Evolutionary conservation across 345 rosid species (phyloP).

Genomic region (Hibiscus tridactylites): DNA sequence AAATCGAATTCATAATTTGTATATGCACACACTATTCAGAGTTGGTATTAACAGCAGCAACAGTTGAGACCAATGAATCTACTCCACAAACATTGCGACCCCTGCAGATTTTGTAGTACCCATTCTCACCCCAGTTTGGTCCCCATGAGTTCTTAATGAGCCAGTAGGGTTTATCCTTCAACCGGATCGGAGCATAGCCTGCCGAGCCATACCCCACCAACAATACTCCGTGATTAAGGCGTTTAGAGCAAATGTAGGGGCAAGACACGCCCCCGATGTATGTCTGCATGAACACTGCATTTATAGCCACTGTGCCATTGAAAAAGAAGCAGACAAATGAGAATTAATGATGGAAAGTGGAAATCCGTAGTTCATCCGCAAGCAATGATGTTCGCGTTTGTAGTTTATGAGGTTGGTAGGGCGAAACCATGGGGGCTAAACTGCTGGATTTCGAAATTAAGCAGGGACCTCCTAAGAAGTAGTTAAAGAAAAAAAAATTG

Average conservation of each 20-base stretch:
- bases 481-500: too few species aligned
- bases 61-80: constrained; percentile 85
- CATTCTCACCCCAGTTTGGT: constrained; percentile 78
- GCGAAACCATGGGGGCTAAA: too few species aligned
- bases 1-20: too few species aligned
- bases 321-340: not conserved
- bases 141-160: constrained; percentile 97
- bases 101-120: constrained; percentile 83
- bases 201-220: constrained; percentile 81
- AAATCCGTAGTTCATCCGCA: not conserved
- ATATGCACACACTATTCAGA: constrained; percentile 15
- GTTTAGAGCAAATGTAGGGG: constrained; percentile 73
- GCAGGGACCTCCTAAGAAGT: too few species aligned
- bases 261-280: constrained; percentile 87
- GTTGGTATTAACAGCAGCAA: constrained; percentile 45
- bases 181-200: constrained; percentile 66
- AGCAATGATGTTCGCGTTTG: not conserved
- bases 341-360: not conserved
- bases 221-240: constrained; percentile 82
- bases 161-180: constrained; percentile 91
- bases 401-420: too few species aligned
- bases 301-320: constrained; percentile 62
- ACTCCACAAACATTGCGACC: constrained; percentile 88
- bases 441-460: too few species aligned
- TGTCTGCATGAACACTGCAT: constrained; percentile 89